Base-by-base conservation (phyloP, 176 grass and related monocot species). In the bread wheat (Triticum aestivum) region DNA sequence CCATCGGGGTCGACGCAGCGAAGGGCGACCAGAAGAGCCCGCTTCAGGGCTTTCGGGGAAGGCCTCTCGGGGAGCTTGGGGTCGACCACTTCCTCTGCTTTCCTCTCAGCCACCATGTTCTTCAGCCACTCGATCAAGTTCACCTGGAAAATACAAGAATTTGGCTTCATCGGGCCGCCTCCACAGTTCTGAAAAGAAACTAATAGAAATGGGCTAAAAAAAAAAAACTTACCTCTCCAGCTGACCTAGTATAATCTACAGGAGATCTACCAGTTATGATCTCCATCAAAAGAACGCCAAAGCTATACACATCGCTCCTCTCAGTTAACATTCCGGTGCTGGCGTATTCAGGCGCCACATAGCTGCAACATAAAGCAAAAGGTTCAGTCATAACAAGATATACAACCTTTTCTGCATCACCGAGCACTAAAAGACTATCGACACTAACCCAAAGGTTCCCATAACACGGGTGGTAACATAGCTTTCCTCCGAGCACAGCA, bases 121-220 rank as follows among this genome's bases (percentile, higher is more conserved):
- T 98, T 98, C 26, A 98, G 73, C 97, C 97, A 98, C 44, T 98
- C 97, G n/a, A 98, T 91, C 84, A 98, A 91, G 82, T 94, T 96
- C 76, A 98, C 93, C 96, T 98, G 83, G 42, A 63, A 69, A 78
- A 79, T 73, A 26, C 0, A 54, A 79, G 12, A 66, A 2, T 82
- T 85, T 75, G 85, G 86, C 51, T 85, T 84, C 52, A 5, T 9
- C 2, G 3, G 67, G 42, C 42, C 41, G 41, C 20, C 24, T 38
- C 18, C 24, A 78, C 42, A 66, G 0, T 81, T 38, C 23, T 52
- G 70, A 77, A 1, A 77, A 85, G 32, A 54, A 76, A 82, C 2
- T 56, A 14, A 11, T 33, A 27, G 33, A 78, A 35, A 15, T 52
- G 3, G 6, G 30, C 4, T 29, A 61, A n/a, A 10, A 59, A 10